Base-by-base conservation (phyloP, 345 rosid species). In the Eucalyptus polyanthemos region DNA sequence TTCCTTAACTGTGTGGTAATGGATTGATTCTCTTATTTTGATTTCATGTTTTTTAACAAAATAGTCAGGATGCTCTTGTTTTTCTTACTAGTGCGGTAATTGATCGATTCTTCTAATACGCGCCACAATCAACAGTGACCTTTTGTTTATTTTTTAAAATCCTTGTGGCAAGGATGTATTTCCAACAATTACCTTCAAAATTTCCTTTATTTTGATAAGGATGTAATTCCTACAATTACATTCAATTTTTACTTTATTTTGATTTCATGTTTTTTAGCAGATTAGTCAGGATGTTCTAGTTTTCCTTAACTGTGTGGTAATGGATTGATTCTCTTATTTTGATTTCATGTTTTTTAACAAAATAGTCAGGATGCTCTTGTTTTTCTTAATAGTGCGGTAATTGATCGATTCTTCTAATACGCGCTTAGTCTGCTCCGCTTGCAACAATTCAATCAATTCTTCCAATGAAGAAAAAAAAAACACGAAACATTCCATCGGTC, bases 121-220 rank as follows among this genome's bases (percentile, higher is more conserved):
- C 34, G 97, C 97, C 96, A 94, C 96, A 95, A 6, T 19, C 2
- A 11, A 6, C 15, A 3, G 6, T 40, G 29, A 11, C 2, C 9
- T 76, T 76, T 40, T 21, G 47, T 21, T 76, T 40, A 21, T 37
- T 40, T 76, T 40, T 76, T n/a, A 19, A 19, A 19, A 40, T 37
- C 45, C 81, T 72, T 19, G 81, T 37, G 81, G 25, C 80, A 5
- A 34, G 81, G 45, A 10, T 72, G 27, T 19, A 37, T 72, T 37
- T 72, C 45, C 81, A 37, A 34, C 24, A 37, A 17, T 40, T 40
- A 42, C 42, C 42, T 42, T 58, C 67, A 27, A 56, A 16, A 16
- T 51, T 51, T 51, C 54, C 54, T 17, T 51, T 51, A 51, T 51
- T 51, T 51, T 54, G 60, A 8, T 22, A 54, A 54, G 60, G 60